phyloP scores from a whole-genome alignment of 1,139 yeast genomes.

The Taphrina wiesneri region DNA sequence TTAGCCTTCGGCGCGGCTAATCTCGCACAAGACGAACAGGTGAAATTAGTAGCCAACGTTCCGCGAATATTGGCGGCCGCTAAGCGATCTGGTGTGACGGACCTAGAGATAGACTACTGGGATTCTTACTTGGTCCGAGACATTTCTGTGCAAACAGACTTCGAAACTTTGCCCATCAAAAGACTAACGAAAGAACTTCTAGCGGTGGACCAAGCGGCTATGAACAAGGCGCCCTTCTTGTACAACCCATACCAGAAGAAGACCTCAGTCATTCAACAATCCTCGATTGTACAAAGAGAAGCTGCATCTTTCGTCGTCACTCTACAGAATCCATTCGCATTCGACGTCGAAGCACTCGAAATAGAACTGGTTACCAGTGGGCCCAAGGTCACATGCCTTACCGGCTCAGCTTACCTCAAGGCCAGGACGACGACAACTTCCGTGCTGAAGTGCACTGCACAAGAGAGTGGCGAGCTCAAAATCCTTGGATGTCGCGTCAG shows the following conservation, averaged over 20 bases:
- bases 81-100: slow-evolving; percentile 42
- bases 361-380: slow-evolving; percentile 44
- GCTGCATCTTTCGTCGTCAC: slow-evolving; percentile 48
- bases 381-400: slow-evolving; percentile 35
- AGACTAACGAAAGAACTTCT: neutral
- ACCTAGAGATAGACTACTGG: slow-evolving; percentile 56
- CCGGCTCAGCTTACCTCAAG: slow-evolving; percentile 43
- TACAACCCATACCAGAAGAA: slow-evolving; percentile 50
- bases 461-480: slow-evolving; percentile 49
- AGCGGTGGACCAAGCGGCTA: slow-evolving; percentile 41
- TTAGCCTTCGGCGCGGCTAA: slow-evolving; percentile 53
- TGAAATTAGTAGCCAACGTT: slow-evolving; percentile 43
- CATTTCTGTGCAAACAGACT: slow-evolving; percentile 42
- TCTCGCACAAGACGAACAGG: slow-evolving; percentile 55
- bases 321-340: slow-evolving; percentile 78
- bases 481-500: slow-evolving; percentile 53
- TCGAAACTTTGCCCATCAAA: neutral
- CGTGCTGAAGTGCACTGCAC: slow-evolving; percentile 52
- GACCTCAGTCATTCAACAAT: slow-evolving; percentile 12
- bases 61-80: slow-evolving; percentile 44
- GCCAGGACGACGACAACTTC: slow-evolving; percentile 43
- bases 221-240: slow-evolving; percentile 42
- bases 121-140: slow-evolving; percentile 68
- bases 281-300: slow-evolving; percentile 38
- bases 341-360: slow-evolving; percentile 65